Base-by-base conservation (phyloP, 2,329 filamentous ascomycete genomes). In the Verruconis gallopava region DNA sequence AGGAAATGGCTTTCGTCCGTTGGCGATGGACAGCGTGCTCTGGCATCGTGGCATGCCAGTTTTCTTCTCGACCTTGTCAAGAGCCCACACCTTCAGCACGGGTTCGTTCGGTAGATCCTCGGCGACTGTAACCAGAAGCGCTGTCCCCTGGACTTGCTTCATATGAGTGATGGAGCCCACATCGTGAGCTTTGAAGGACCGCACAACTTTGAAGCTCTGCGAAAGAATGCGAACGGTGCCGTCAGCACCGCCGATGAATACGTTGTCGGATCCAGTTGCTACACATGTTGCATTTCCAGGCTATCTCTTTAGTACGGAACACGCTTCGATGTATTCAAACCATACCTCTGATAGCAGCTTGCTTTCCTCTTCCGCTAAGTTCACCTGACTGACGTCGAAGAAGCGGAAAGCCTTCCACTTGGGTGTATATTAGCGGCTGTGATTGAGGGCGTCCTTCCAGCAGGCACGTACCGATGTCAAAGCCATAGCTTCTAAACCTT, bases 351-450 rank as follows among this genome's bases (percentile, higher is more conserved):
- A 81, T 57, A 86, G 72, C 56, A 77, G 73, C 52, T 78, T 77
- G 58, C 77, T 81, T 58, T 93, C 85, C 55, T 81, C 80, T 60
- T 93, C 81, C 52, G 72, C 74, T 54, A 88, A 72, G 56, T 81
- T 77, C 61, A 95, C 79, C 59, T 83, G 80, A 59, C 78, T 78
- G 61, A 93, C 85, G 65, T 95, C 85, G 75, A 98, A 96, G 79
- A 98, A 98, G 72, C 93, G 88, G 69, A 98, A 98, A 53, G 82
- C 80, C 82, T 95, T 95, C 89, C 91, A 96, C 89, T 94, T 50
- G n/a, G 6, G 11, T n/a, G n/a, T n/a, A n/a, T n/a, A n/a, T n/a
- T n/a, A n/a, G n/a, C n/a, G n/a, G n/a, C n/a, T n/a, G n/a, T n/a
- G n/a, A n/a, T n/a, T n/a, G n/a, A n/a, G n/a, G n/a, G n/a, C n/a